Conservation (phyloP, 805 yeast species). For the Candida sakaeoensis region DNA sequence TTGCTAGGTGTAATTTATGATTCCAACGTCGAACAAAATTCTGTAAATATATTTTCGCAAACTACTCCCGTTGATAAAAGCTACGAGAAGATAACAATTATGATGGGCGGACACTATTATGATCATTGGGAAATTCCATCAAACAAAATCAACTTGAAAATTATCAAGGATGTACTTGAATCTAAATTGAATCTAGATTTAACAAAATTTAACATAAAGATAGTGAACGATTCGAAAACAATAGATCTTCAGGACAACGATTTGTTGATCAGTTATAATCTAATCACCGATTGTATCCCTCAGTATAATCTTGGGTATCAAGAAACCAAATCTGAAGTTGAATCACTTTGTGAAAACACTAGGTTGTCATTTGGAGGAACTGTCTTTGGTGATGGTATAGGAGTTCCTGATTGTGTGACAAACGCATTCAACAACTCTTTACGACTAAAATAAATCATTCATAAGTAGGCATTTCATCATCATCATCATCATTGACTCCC, state of each 20-base stretch:
- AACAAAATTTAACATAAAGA: slow-evolving; percentile 8
- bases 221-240: slow-evolving; percentile 19
- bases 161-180: slow-evolving; percentile 23
- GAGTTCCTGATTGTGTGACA: slow-evolving; percentile 82
- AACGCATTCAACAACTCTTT: slow-evolving; percentile 59
- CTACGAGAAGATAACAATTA: slow-evolving; percentile 66
- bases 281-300: slow-evolving; percentile 61
- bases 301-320: slow-evolving; percentile 73
- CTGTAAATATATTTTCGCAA: slow-evolving; percentile 11
- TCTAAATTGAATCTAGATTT: slow-evolving; percentile 23
- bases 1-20: slow-evolving; percentile 88
- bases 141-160: slow-evolving; percentile 19
- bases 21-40: slow-evolving; percentile 69
- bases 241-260: slow-evolving; percentile 19
- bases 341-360: slow-evolving; percentile 14
- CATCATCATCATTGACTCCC: slow-evolving; percentile 4
- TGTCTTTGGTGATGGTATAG: slow-evolving; percentile 72
- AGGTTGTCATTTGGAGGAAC: slow-evolving; percentile 69
- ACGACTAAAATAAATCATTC: slow-evolving; percentile 10
- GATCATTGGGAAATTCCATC: slow-evolving; percentile 31
- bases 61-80: neutral
- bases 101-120: slow-evolving; percentile 80
- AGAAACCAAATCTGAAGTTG: slow-evolving; percentile 33
- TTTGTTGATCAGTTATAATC: slow-evolving; percentile 28
- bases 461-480: slow-evolving; percentile 8